These are phyloP conservation scores for Fusarium nygamai DNA, from an alignment of 2,329 filamentous ascomycete genomes.

Conservation along the genomic window DNA sequence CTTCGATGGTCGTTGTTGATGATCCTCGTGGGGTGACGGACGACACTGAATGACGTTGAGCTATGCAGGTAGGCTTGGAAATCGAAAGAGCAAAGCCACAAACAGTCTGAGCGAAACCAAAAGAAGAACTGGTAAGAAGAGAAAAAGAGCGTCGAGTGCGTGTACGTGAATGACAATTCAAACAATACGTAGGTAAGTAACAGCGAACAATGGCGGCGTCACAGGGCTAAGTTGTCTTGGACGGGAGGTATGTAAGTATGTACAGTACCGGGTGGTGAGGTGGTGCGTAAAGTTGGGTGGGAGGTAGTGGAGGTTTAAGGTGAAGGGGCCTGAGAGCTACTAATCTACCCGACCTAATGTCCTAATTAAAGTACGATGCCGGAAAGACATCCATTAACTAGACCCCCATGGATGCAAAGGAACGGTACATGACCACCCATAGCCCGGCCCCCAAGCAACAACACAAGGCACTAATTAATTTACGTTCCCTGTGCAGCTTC, in stretches of 20 bases:
- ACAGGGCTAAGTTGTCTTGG: conserved; percentile 15
- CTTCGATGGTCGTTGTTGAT: conserved; percentile 30
- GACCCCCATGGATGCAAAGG: conserved; percentile 7
- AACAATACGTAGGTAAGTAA: conserved; percentile 15
- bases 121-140: not conserved
- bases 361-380: not conserved
- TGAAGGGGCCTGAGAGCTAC: not conserved
- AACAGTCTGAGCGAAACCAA: not conserved
- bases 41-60: conserved; percentile 18
- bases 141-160: conserved; percentile 7
- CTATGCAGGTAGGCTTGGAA: not conserved
- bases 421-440: conserved; percentile 8
- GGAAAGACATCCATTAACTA: not conserved
- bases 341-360: not conserved
- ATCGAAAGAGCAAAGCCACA: not conserved
- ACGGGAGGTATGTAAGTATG: conserved; percentile 5
- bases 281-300: conserved; percentile 11
- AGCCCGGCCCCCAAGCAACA: conserved; percentile 31
- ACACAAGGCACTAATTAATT: conserved; percentile 42
- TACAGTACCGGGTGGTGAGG: conserved; percentile 7
- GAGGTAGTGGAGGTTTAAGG: conserved; percentile 32
- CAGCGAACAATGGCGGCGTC: conserved; percentile 14
- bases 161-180: conserved; percentile 12
- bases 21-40: conserved; percentile 34
- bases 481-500: conserved; percentile 35